Conservation (phyloP, 208 protist genomes). For the Trypanosoma cruzi region DNA sequence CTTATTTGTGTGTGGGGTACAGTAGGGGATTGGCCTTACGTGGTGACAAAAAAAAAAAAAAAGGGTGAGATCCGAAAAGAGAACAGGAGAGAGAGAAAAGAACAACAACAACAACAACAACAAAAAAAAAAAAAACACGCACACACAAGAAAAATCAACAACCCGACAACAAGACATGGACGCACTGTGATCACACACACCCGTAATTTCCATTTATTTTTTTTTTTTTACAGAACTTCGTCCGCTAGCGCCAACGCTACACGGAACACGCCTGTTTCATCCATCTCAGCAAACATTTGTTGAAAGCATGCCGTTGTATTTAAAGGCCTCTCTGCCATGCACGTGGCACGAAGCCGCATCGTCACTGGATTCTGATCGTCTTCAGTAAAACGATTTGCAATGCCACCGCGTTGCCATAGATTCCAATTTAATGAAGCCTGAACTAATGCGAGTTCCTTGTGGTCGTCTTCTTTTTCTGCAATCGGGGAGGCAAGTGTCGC, state of each 20-base stretch:
- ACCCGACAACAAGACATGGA: background rate
- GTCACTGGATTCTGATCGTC: slow-evolving; percentile 30
- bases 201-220: background rate
- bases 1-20: background rate
- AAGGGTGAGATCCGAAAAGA: background rate
- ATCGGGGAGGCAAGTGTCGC: slow-evolving; percentile 24
- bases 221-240: slow-evolving; percentile 60
- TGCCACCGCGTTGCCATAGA: slow-evolving; percentile 23
- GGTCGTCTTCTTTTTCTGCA: background rate
- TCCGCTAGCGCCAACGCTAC: slow-evolving; percentile 59
- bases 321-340: slow-evolving; percentile 74
- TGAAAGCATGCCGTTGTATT: slow-evolving; percentile 75
- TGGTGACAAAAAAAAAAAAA: background rate
- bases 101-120: no score
- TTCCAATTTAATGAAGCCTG: slow-evolving; percentile 21
- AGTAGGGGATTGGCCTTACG: background rate
- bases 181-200: background rate
- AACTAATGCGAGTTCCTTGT: slow-evolving; percentile 3
- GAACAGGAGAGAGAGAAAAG: slow-evolving; percentile 23
- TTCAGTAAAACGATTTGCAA: slow-evolving; percentile 14
- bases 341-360: slow-evolving; percentile 59
- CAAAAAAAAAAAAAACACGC: slow-evolving; percentile 7
- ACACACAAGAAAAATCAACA: slow-evolving; percentile 14
- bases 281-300: slow-evolving; percentile 67
- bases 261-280: slow-evolving; percentile 42